Conservation (phyloP, 257 asterid genomes). For the Solanum peruvianum region DNA sequence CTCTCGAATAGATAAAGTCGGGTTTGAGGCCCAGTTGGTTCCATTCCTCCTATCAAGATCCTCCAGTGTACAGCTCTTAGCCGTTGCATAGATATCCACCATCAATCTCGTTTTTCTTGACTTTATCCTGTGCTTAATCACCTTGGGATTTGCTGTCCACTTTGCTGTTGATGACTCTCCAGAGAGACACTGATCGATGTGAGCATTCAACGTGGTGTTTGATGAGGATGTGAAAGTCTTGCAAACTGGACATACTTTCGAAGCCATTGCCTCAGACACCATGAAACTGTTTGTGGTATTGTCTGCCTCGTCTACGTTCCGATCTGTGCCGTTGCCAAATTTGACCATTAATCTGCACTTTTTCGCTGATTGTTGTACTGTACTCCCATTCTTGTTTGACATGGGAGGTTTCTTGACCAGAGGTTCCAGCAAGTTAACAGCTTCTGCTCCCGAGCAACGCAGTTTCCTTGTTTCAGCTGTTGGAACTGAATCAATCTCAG, state of each 20-base stretch:
- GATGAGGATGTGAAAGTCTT: slow-evolving; percentile 84
- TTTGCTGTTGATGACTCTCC: slow-evolving; percentile 33
- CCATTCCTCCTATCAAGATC: slow-evolving; percentile 92
- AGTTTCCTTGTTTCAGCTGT: neutral
- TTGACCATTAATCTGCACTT: slow-evolving; percentile 53
- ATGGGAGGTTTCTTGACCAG: slow-evolving; percentile 4
- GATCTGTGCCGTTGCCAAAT: slow-evolving; percentile 26
- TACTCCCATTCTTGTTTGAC: slow-evolving; percentile 18
- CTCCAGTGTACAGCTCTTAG: slow-evolving; percentile 60
- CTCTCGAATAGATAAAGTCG: slow-evolving; percentile 25
- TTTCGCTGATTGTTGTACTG: slow-evolving; percentile 25
- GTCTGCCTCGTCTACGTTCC: slow-evolving; percentile 26
- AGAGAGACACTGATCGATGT: slow-evolving; percentile 91
- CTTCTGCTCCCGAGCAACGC: slow-evolving; percentile 20
- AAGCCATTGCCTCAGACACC: slow-evolving; percentile 64
- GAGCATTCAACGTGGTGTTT: slow-evolving; percentile 94
- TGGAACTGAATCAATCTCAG: slow-evolving; percentile 31
- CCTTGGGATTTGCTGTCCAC: slow-evolving; percentile 33
- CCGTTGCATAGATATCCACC: slow-evolving; percentile 69
- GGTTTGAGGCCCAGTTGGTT: slow-evolving; percentile 56
- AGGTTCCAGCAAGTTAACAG: slow-evolving; percentile 3
- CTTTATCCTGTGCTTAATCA: slow-evolving; percentile 58
- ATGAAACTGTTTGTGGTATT: slow-evolving; percentile 17
- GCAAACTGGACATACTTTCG: slow-evolving; percentile 96
- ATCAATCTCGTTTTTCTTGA: slow-evolving; percentile 57